Base-by-base conservation (phyloP, 2,329 filamentous ascomycete species). In the Cercospora brassicicola region DNA sequence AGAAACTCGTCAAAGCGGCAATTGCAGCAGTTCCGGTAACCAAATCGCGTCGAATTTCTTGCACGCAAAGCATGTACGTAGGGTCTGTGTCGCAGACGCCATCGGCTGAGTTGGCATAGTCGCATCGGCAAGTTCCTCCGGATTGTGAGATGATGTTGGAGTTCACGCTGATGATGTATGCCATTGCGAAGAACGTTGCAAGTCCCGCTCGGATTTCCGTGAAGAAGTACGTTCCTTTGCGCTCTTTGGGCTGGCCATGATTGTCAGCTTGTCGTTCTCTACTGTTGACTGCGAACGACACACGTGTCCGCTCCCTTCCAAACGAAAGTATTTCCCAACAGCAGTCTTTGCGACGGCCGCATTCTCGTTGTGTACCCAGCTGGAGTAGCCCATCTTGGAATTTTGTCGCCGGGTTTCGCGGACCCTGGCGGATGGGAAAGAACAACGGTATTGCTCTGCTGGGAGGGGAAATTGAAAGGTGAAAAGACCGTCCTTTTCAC, bases 1-100 rank as follows among this genome's bases (percentile, higher is more conserved):
- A 89, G 79, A 96, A 93, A n/a, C 88, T 90, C 2, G 90, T 87
- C 57, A 96, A 81, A 28, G 91, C 90, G 13, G 91, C 86, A 72
- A 95, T 94, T 64, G 92, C 92, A 55, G 93, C 92, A 4, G 93
- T 96, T 10, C 90, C 92, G 6, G 93, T 96, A 64, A 96, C 90
- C 45, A 94, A 81, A 76, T 96, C 93, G 33, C 91, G 88, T 79
- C 91, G 90, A 76, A 94, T 83, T 61, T 82, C 81, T 73, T 82
- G 79, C 45, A 82, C 80, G 77, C 91, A 93, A n/a, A 90, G 79
- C 69, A 85, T 77, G 73, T 93, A 93, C 23, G 86, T 86, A 4
- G 82, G 75, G 76, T 91, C 83, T 56, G 72, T 78, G 8, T 78
- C 78, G 78, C 89, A 91, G 33, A 84, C 76, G 11, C 48, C 68